phyloP scores from a whole-genome alignment of 768 basidiomycete genomes.

The Mycena rosella region DNA sequence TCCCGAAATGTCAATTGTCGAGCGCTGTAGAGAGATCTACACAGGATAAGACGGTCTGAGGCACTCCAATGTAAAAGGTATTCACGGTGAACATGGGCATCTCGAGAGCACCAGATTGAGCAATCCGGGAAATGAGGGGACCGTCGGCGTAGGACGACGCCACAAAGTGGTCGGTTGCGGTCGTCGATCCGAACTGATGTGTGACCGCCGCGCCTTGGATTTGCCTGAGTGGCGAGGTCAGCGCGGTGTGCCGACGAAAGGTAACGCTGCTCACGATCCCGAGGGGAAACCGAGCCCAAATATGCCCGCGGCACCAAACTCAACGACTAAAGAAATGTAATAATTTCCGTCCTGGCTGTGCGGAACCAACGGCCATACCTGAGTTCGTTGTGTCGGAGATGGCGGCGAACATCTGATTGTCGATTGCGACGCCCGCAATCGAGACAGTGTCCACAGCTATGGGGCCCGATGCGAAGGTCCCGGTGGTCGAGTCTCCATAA shows the following conservation, averaged over 20 bases:
- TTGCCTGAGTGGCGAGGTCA: slow-evolving; percentile 46
- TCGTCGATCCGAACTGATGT: slow-evolving; percentile 37
- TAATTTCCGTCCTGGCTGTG: neutral
- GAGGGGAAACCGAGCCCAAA: slow-evolving; percentile 78
- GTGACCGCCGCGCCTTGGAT: slow-evolving; percentile 51
- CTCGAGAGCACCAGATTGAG: slow-evolving; percentile 55
- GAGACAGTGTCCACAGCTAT: slow-evolving; percentile 67
- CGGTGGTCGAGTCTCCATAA: slow-evolving; percentile 80
- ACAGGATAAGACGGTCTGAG: neutral
- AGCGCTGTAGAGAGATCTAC: slow-evolving; percentile 68
- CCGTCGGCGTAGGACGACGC: slow-evolving; percentile 53
- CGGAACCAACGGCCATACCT: slow-evolving; percentile 1
- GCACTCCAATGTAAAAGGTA: neutral
- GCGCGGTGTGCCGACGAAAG: neutral
- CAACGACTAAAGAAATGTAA: slow-evolving; percentile 53
- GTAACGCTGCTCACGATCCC: slow-evolving; percentile 60
- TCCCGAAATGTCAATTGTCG: slow-evolving; percentile 69
- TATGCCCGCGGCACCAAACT: slow-evolving; percentile 70
- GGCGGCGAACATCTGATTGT: slow-evolving; percentile 66
- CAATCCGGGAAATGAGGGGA: slow-evolving; percentile 62
- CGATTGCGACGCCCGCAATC: slow-evolving; percentile 65
- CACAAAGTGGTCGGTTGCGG: slow-evolving; percentile 53
- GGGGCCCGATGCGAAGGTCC: slow-evolving; percentile 69
- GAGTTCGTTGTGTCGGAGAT: slow-evolving; percentile 69
- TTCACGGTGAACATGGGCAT: slow-evolving; percentile 64